Evolutionary conservation across 2,329 filamentous ascomycete genomes (phyloP).

Genomic region (Didymellaceae sp.): DNA sequence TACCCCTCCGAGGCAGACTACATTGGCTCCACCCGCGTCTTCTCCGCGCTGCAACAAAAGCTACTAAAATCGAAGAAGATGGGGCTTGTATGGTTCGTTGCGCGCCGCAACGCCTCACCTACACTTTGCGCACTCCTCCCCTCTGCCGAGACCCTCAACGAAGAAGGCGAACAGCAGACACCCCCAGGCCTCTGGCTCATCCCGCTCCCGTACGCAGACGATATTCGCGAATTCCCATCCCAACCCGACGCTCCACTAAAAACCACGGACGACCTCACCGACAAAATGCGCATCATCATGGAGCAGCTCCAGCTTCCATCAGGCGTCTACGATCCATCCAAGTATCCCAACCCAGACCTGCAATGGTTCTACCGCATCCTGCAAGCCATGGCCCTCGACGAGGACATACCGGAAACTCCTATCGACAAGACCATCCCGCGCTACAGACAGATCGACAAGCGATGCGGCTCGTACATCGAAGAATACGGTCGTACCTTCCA

Average conservation of each 20-base stretch:
- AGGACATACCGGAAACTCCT: conserved; percentile 78
- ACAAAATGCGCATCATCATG: conserved; percentile 81
- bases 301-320: conserved; percentile 89
- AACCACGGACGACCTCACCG: conserved; percentile 72
- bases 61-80: conserved; percentile 80
- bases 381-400: conserved; percentile 88
- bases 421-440: conserved; percentile 85
- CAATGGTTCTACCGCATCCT: conserved; percentile 98
- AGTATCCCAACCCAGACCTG: conserved; percentile 88
- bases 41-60: conserved; percentile 89
- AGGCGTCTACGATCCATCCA: conserved; percentile 79
- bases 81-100: conserved; percentile 87
- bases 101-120: conserved; percentile 80
- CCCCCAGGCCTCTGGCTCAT: conserved; percentile 90
- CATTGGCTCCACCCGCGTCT: conserved; percentile 90
- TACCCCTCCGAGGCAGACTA: conserved; percentile 92
- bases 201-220: conserved; percentile 87
- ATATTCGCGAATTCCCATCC: conserved; percentile 78
- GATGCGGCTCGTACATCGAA: conserved; percentile 77
- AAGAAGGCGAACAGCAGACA: conserved; percentile 70
- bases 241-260: conserved; percentile 54
- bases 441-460: conserved; percentile 84
- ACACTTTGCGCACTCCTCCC: conserved; percentile 82
- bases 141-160: conserved; percentile 69
- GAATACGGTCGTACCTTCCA: conserved; percentile 77